Base-by-base conservation (phyloP, 1,284 basidiomycete species). In the Earliella scabrosa region DNA sequence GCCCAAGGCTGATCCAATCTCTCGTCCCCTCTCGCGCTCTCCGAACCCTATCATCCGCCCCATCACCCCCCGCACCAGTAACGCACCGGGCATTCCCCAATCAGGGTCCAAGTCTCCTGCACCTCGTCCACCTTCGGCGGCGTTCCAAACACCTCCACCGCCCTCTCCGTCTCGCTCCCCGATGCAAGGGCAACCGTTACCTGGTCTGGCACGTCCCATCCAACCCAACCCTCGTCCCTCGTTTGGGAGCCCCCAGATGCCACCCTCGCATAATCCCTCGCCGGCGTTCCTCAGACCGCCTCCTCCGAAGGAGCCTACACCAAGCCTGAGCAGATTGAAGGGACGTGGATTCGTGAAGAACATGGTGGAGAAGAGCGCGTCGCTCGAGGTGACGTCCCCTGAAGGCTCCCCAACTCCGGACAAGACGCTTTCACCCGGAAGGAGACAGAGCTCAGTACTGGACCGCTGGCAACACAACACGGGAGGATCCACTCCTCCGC, bases 301-400 rank as follows among this genome's bases (percentile, higher is more conserved):
- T 2, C 64, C 78, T 4, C 69, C 77, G 46, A 92, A 92, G 66
- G 89, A 90, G 49, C 82, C 83, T 4, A 91, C 90, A 2, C 91
- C 91, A 2, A 91, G 88, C 67, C 82, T 93, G 26, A 92, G 88
- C 61, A 76, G 89, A 54, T 73, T 93, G n/a, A 84, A 92, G 64
- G 91, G 91, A 7, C 83, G 90, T 40, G 90, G 90, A 1, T 92
- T 93, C 65, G 90, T 93, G 7, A 86, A 89, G 70, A 90, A 81
- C 62, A 84, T 91, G 75, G 86, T 93, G 29, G 85, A 87, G 71
- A 85, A 79, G 35, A 89, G 81, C 63, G 75, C 80, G 18, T 75
- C 82, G 58, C 68, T 86, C 3, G 78, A 81, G 59, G 60, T 65
- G 13, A 43, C 23, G 10, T 45, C 61, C 1, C 54, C 64, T 36